Base-by-base conservation (phyloP, 1,139 yeast genomes). In the Pneumocystis oryctolagi region DNA sequence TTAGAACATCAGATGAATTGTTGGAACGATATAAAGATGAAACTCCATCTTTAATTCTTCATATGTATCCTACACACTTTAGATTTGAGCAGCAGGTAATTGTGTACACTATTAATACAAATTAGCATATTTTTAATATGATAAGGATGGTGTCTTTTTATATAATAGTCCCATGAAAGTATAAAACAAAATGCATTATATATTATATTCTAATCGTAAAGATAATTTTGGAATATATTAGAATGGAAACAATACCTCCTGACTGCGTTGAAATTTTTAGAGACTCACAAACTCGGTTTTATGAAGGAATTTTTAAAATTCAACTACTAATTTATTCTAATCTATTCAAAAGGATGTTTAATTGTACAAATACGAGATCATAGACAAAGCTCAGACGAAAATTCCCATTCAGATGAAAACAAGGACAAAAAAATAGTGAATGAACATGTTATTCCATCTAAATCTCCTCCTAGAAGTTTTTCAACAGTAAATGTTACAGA, bases 181-280 rank as follows among this genome's bases (percentile, higher is more conserved):
- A 37, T 35, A n/a, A 4, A 47, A 32, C n/a, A 2, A 2, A 59
- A 5, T 8, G 20, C 12, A 32, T 34, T 28, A 42, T 12, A 18
- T 34, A 5, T 31, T 34, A 30, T 12, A 9, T 25, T 20, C 42
- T 39, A 34, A 34, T 42, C 18, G 12, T 20, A 59, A 47, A 62
- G 60, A 59, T 61, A 30, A 65, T 65, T 25, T 60, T 65, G 25
- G 65, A 65, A 40, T 59, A 55, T 40, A 61, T 65, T 57, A 57
- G 66, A 28, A 64, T 61, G 58, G 66, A 65, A 39, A 61, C 60
- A 25, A 64, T 65, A 28, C 66, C 66, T 20, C 64, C 65, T 5
- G 66, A 65, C 34, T 63, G 65, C 37, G 40, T 65, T 28, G 66
- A 65, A 40, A 65, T 65, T 12, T 65, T 65, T 42, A 64, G 62